Evolutionary conservation across 345 rosid species (phyloP), one percentile per base, ranked within the genome.

Genomic region (Raphanus raphanistrum): DNA sequence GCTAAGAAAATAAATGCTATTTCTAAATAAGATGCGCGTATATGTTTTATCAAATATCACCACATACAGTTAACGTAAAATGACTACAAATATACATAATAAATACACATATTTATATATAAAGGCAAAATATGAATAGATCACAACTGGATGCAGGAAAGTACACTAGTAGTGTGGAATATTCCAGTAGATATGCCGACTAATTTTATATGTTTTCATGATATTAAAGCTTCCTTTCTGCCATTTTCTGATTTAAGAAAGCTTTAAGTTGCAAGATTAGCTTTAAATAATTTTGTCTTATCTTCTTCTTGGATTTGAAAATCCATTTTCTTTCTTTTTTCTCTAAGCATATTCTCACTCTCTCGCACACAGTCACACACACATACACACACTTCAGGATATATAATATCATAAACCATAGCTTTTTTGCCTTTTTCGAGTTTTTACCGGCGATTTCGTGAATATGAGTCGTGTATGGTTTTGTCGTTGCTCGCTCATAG

Each of bases 251-350:
- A n/a, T 17, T 64, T 36, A 36, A 64, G 55, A 64, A 64, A 64
- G 12, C 10, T 31, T 31, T 62, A 36, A 36, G 26, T 13, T 54
- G 27, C 55, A 63, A 63, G 60, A 71, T 28, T 5, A 36, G 29
- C 66, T 71, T 77, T 71, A 77, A 26, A 17, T 10, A 2, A 8
- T 63, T 72, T 78, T 78, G 77, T 78, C 81, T 63, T 63, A 15
- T 78, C 77, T 78, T 78, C 77, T 72, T 27, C 76, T 36, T 71
- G 36, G 52, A 66, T 66, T 78, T 66, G 73, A 58, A 78, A 59
- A 71, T 55, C 65, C 3, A 54, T 63, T 77, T 28, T 55, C 69
- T 55, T 63, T 35, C 63, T 35, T 21, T 66, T 27, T 32, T 32
- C 38, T 32, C 10, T 5, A 69, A 29, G 80, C 80, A 76, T 76